These are phyloP conservation scores for Hirsutella minnesotensis DNA, from an alignment of 2,329 filamentous ascomycete genomes.

Conservation along the genomic window DNA sequence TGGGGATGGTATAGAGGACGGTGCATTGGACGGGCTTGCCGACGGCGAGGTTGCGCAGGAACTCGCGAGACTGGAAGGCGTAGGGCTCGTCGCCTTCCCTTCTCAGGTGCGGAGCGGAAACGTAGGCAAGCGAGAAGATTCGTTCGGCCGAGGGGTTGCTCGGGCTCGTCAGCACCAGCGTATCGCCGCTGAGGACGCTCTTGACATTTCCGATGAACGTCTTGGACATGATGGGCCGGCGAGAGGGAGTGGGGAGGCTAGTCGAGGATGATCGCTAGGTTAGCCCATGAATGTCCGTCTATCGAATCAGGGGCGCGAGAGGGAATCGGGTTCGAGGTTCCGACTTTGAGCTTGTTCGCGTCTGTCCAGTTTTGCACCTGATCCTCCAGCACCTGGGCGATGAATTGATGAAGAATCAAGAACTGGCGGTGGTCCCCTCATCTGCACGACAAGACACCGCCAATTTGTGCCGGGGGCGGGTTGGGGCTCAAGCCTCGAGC, in stretches of 20 bases:
- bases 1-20: conserved; percentile 78
- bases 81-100: conserved; percentile 87
- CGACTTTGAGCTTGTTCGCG: not conserved
- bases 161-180: conserved; percentile 69
- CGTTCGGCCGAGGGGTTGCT: conserved; percentile 75
- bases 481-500: not conserved
- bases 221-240: conserved; percentile 33
- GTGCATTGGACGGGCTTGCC: conserved; percentile 81
- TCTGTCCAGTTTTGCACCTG: not conserved
- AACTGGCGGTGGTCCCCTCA: not conserved
- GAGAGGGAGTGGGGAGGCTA: conserved; percentile 7
- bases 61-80: conserved; percentile 91
- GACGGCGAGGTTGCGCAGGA: conserved; percentile 69
- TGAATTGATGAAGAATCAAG: not conserved
- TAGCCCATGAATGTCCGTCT: not conserved
- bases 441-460: not conserved
- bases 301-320: not conserved
- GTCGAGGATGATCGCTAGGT: conserved; percentile 6
- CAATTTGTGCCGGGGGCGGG: not conserved
- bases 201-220: conserved; percentile 68
- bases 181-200: conserved; percentile 88
- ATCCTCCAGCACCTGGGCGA: not conserved
- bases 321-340: not conserved
- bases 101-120: conserved; percentile 74
- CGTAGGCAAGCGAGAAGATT: conserved; percentile 81